Conservation (phyloP, 768 basidiomycete species). For the Ramaria sp. region DNA sequence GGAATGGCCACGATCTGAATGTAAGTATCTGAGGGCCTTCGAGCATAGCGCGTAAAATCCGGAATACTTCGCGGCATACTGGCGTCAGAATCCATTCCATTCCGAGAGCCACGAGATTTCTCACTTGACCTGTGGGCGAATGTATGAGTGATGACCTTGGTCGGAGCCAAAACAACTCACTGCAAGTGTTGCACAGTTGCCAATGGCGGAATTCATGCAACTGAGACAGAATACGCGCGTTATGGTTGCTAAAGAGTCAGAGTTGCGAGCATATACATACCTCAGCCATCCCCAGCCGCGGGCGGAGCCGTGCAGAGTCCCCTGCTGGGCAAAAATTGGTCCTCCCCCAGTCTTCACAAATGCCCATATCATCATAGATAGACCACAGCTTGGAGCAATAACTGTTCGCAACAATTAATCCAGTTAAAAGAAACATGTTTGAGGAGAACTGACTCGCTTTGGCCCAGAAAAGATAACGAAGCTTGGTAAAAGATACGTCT, state of each 20-base stretch:
- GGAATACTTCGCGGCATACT: conserved; percentile 46
- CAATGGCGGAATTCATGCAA: conserved; percentile 67
- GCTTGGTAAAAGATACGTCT: conserved; percentile 14
- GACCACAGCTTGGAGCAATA: conserved; percentile 52
- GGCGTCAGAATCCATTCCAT: background rate
- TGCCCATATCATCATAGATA: conserved; percentile 74
- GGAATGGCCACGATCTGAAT: conserved; percentile 54
- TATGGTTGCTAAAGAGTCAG: background rate
- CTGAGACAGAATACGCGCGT: conserved; percentile 9
- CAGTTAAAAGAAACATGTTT: conserved; percentile 16
- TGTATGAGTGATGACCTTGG: background rate
- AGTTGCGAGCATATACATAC: background rate
- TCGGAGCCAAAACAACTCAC: conserved; percentile 21
- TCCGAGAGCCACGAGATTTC: background rate
- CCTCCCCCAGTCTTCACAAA: conserved; percentile 52
- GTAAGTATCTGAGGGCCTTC: conserved; percentile 9
- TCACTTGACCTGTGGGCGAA: background rate
- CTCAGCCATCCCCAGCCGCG: conserved; percentile 72
- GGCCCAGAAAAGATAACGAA: conserved; percentile 64
- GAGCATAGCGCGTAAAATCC: conserved; percentile 40
- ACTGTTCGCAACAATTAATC: conserved; percentile 25
- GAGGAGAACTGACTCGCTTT: conserved; percentile 30
- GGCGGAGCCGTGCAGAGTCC: conserved; percentile 39
- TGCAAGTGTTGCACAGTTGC: conserved; percentile 59
- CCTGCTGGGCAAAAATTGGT: conserved; percentile 45